A percentile compares a stretch with the other conserved stretches of the same genome.
Conservation (phyloP, 768 basidiomycete genomes). For the Mycena olivaceomarginata region DNA sequence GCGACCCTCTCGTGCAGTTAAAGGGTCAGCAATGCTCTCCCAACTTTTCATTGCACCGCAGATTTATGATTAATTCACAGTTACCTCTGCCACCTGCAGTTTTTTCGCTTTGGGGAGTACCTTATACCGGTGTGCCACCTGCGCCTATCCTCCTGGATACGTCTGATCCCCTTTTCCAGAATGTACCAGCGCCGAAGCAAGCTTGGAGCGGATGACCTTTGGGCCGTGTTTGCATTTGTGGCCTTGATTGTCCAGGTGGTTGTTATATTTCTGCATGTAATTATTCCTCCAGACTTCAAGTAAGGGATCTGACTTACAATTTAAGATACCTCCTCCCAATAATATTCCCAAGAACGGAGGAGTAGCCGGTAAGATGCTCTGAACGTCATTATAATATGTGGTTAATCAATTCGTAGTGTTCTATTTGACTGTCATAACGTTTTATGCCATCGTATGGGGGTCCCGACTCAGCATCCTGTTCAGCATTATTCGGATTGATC, state of each 20-base stretch:
- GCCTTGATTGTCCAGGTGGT: constrained; percentile 8
- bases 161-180: background rate
- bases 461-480: constrained; percentile 58
- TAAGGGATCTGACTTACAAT: background rate
- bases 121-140: constrained; percentile 10
- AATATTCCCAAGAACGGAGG: constrained; percentile 12
- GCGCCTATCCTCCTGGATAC: background rate
- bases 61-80: background rate
- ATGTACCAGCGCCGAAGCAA: constrained; percentile 1
- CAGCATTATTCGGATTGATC: constrained; percentile 65
- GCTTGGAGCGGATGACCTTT: constrained; percentile 3
- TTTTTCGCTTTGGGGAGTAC: constrained; percentile 13
- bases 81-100: constrained; percentile 11
- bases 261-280: constrained; percentile 18
- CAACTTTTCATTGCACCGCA: background rate
- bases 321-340: constrained; percentile 29
- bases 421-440: constrained; percentile 53
- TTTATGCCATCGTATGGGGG: constrained; percentile 60
- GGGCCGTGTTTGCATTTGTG: constrained; percentile 6
- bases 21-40: background rate
- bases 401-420: constrained; percentile 1
- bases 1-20: background rate
- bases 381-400: background rate
- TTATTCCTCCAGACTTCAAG: background rate
- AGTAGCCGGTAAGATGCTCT: constrained; percentile 15